Base-by-base conservation (phyloP, 495 filamentous ascomycete species). In the Podospora appendiculata region DNA sequence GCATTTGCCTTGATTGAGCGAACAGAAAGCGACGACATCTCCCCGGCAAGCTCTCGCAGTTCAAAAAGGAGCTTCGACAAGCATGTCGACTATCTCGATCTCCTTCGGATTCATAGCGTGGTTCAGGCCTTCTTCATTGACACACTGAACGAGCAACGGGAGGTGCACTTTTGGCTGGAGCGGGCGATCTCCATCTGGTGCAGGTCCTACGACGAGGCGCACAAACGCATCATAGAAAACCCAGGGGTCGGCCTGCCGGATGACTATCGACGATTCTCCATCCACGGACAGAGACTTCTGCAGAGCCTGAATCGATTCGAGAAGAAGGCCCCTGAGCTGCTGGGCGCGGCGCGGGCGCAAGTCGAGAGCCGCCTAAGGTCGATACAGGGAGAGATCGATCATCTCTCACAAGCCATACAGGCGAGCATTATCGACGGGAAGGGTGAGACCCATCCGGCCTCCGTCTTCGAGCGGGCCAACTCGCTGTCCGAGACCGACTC, bases 101-200 rank as follows among this genome's bases (percentile, higher is more conserved):
- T 90, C 35, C 74, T 92, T 34, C 82, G 85, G 34, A 75, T 92
- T 41, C 87, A 90, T 62, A 84, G 79, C 34, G 86, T 92, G 1
- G 85, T 90, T 6, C 89, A 92, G 60, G 84, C 80, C 0, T 90
- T 90, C 49, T 89, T 87, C 53, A 79, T 86, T 14, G 85, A 89
- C 58, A 76, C 79, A 18, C 67, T 93, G 4, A 75, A 76, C 17
- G 76, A 79, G 48, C 74, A 81, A 36, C 71, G 74, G 9, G 72
- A 84, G 18, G 66, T 78, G 7, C 67, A 74, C n/a, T 79, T 78
- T 16, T 89, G 84, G 83, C 67, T 89, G 18, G 73, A 82, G 48
- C 69, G 81, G 38, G 81, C 83, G 11, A 73, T 77, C 6, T 67
- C 68, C 1, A 70, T 89, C 16, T 82, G 84, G 53, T 84, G 78